Base-by-base conservation (phyloP, 2,329 filamentous ascomycete species). In the Botryosphaeria dothidea region DNA sequence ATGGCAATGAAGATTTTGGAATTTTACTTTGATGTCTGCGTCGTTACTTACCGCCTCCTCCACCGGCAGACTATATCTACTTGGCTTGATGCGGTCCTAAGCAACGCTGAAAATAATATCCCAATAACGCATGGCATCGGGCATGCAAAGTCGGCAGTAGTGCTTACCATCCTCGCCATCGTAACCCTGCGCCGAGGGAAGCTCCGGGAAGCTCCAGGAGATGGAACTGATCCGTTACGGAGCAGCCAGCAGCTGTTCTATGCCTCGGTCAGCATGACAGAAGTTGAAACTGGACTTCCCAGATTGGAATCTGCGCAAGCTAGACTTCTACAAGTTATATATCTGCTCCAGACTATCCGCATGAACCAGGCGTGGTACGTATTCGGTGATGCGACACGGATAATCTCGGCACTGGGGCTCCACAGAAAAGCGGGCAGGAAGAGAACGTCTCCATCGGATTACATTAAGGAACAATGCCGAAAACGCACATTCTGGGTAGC, bases 401-500 rank as follows among this genome's bases (percentile, higher is more conserved):
- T 88, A 1, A 78, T 83, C 0, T 79, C 81, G 1, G 79, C 75
- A 3, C 75, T 85, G 1, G 81, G 83, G 3, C 64, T 80, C n/a
- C 75, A 81, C 62, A 73, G 80, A 19, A 77, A 77, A 60, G 71
- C 74, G 21, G 75, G 77, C 3, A 72, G 77, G 51, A 77, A 75
- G 54, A 64, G 27, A 58, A 75, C 21, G 72, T 65, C 68, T 3
- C 68, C 68, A 11, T 63, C 69, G 11, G 80, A 85, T 66, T 83
- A 83, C 57, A 78, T 83, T 8, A 73, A 80, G 3, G 72, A 74
- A 0, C 85, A 89, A 66, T 84, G 85, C 46, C 80, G 84, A 0
- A 85, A 84, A 64, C 78, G 87, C 9, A 82, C 86, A 0, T 89
- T 90, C 62, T 89, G 87, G 87, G 83, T 82, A 3, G 83, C 85